Evolutionary conservation across 208 protist species (phyloP), one percentile per base, ranked within the genome.

Genomic region (Trypanosoma mega): DNA sequence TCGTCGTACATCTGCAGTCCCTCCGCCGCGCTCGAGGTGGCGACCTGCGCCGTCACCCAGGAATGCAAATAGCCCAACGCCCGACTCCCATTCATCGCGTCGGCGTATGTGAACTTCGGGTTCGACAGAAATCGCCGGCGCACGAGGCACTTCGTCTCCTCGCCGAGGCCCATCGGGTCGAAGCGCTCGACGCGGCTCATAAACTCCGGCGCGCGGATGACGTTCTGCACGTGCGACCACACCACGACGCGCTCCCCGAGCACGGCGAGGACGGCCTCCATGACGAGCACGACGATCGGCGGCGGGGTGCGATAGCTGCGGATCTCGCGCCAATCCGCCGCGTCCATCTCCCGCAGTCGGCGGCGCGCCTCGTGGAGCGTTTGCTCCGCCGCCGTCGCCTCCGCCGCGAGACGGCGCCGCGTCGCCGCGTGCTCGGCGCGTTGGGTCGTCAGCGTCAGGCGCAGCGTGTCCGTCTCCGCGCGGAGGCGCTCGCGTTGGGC

Each of bases 221-320:
- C 48, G 29, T 52, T 68, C 6, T 76, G 68, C 24, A 76, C 63
- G 29, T 78, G 66, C 31, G 3, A 4, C 72, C 63, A 73, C 33
- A 44, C 21, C 29, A 36, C 3, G 11, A 24, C 51, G 4, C 44
- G 55, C 63, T 82, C 75, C 2, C 72, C 76, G 1, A 86, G 58
- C 1, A 75, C 64, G 31, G 64, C 48, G 34, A 86, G 36, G 11
- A 74, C 66, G 11, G 79, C 79, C 20, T 68, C 61, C 44, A 75
- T 65, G 26, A 86, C 67, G 20, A 80, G 64, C 37, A 78, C 47
- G 39, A 82, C 75, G 37, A 80, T 72, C n/a, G 53, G 61, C 6
- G 79, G 79, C n/a, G 79, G 79, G 24, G 73, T 80, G 41, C 56
- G 64, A 65, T 86, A 86, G 37, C 63, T 72, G 4, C 79, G 79